Percentiles rank a stretch among this genome's conserved stretches.
phyloP scores from a whole-genome alignment of 371 early-diverging fungal species.

The Chytridiales sp. region DNA sequence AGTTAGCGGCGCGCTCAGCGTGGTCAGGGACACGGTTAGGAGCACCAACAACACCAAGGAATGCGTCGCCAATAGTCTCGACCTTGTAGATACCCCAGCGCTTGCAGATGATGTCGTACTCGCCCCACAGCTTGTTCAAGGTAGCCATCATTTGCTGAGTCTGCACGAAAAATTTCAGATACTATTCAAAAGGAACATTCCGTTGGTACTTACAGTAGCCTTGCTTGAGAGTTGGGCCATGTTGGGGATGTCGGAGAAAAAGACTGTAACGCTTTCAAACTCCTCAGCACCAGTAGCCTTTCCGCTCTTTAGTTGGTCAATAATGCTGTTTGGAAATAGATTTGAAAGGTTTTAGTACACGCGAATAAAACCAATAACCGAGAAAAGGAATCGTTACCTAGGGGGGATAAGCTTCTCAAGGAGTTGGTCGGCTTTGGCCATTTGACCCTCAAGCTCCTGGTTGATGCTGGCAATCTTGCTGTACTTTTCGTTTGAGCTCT shows the following conservation, averaged over 20 bases:
- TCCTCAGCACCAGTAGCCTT: conserved; percentile 37
- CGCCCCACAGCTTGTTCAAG: conserved; percentile 41
- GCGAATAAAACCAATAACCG: neutral
- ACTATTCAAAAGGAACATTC: neutral
- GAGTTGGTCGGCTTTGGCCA: conserved; percentile 33
- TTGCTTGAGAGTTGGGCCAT: conserved; percentile 27
- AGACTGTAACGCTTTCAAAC: conserved; percentile 40
- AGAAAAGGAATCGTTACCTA: conserved; percentile 13
- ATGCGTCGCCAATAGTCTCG: conserved; percentile 50
- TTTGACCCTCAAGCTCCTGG: conserved; percentile 29
- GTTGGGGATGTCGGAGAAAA: conserved; percentile 44
- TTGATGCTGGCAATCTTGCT: conserved; percentile 27
- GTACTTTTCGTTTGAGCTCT: conserved; percentile 34
- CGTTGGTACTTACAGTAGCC: conserved; percentile 1
- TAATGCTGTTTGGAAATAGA: conserved; percentile 13
- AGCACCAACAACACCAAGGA: conserved; percentile 41
- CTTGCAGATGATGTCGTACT: conserved; percentile 42
- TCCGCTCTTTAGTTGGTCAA: conserved; percentile 40
- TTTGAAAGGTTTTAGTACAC: neutral
- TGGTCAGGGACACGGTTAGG: conserved; percentile 36
- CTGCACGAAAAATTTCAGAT: neutral
- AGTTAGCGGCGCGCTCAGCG: conserved; percentile 39
- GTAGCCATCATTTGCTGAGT: conserved; percentile 41
- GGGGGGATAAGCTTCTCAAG: conserved; percentile 41
- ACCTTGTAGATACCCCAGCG: conserved; percentile 49